These are phyloP conservation scores for Tylopilus vinaceipallidus DNA, from an alignment of 768 basidiomycete species.

Conservation along the genomic window DNA sequence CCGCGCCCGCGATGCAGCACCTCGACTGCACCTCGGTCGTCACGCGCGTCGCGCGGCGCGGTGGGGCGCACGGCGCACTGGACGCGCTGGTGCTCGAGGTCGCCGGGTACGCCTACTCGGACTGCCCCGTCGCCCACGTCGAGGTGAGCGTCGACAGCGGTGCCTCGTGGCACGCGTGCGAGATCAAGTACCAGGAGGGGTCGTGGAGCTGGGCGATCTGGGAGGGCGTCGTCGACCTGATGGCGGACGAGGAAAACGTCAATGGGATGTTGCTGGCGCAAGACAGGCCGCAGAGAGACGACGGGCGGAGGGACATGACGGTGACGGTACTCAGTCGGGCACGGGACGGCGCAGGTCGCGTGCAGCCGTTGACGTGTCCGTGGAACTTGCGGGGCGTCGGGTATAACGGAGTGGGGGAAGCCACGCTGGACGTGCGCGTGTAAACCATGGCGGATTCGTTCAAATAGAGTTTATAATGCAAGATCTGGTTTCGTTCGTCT, in stretches of 20 bases:
- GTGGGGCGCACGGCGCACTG: conserved; percentile 1
- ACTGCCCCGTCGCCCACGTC: conserved; percentile 45
- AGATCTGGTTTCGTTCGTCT: too few species aligned
- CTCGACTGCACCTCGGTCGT: conserved; percentile 65
- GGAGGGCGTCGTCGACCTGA: conserved; percentile 47
- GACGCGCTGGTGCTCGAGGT: conserved; percentile 31
- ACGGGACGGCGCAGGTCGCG: conserved; percentile 44
- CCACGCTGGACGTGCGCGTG: neutral
- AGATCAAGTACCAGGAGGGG: conserved; percentile 58
- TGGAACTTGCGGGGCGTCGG: conserved; percentile 74
- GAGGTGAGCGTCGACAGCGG: conserved; percentile 56
- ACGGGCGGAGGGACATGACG: conserved; percentile 12
- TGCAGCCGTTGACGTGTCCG: conserved; percentile 46
- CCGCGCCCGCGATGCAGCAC: conserved; percentile 55
- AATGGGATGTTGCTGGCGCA: conserved; percentile 4
- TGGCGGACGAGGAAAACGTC: conserved; percentile 22
- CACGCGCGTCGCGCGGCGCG: conserved; percentile 23
- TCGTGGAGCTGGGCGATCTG: conserved; percentile 76
- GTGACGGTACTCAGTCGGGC: conserved; percentile 46
- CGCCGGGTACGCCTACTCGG: conserved; percentile 57
- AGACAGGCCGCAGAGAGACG: conserved; percentile 6
- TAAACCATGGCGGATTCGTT: conserved; percentile 2
- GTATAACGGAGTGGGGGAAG: conserved; percentile 34
- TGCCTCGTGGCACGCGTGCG: conserved; percentile 46
- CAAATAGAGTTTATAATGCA: too few species aligned